These are phyloP conservation scores for Oidium heveae DNA, from an alignment of 2,329 filamentous ascomycete species.

Conservation along the genomic window DNA sequence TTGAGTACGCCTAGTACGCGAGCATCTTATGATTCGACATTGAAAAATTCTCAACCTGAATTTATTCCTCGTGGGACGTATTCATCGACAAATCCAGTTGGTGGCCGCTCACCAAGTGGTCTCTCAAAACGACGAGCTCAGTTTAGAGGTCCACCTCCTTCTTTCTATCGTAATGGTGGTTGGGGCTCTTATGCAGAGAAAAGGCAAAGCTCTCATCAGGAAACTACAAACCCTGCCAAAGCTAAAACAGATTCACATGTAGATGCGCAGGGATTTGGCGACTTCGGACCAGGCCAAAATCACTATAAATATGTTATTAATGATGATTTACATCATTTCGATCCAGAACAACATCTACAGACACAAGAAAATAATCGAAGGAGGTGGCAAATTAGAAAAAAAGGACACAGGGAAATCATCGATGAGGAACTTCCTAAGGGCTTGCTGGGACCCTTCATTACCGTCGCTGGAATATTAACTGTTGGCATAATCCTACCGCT, in stretches of 20 bases:
- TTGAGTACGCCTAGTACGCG: constrained; percentile 53
- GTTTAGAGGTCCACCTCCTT: constrained; percentile 70
- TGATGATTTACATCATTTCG: constrained; percentile 50
- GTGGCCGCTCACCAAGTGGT: constrained; percentile 56
- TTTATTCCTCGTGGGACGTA: constrained; percentile 20
- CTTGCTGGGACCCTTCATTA: constrained; percentile 19
- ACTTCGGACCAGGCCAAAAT: constrained; percentile 25
- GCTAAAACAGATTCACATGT: constrained; percentile 5
- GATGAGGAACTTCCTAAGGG: constrained; percentile 5
- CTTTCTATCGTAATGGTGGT: constrained; percentile 62
- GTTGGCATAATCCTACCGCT: constrained; percentile 15
- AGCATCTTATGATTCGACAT: constrained; percentile 53
- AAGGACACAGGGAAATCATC: constrained; percentile 8
- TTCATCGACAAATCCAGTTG: constrained; percentile 34
- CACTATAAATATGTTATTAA: constrained; percentile 19
- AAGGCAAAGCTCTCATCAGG: constrained; percentile 24
- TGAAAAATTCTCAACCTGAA: constrained; percentile 14
- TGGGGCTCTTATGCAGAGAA: constrained; percentile 44
- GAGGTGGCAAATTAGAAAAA: constrained; percentile 12
- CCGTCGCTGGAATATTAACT: constrained; percentile 13
- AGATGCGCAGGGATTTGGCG: constrained; percentile 24
- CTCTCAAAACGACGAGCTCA: constrained; percentile 49
- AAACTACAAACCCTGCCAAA: constrained; percentile 4
- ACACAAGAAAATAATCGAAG: constrained; percentile 30
- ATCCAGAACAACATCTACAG: constrained; percentile 42